Conservation (phyloP, 805 yeast genomes). For the Yarrowia phangngaensis region DNA sequence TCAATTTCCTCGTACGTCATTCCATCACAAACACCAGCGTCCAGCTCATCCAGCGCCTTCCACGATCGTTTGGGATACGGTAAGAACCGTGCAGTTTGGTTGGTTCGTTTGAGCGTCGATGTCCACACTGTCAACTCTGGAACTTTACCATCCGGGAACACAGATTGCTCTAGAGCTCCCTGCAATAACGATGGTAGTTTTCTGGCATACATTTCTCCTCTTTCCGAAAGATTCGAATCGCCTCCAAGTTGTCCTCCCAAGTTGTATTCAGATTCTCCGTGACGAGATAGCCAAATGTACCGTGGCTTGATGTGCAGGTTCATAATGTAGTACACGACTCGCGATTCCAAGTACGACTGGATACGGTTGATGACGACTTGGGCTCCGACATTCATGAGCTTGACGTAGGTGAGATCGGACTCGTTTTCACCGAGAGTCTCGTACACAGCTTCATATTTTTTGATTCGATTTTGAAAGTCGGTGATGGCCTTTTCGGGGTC, state of each 20-base stretch:
- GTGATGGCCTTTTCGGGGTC: constrained; percentile 67
- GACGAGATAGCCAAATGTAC: constrained; percentile 88
- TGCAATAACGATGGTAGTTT: constrained; percentile 74
- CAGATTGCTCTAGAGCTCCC: constrained; percentile 45
- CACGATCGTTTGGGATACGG: constrained; percentile 82
- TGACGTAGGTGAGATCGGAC: constrained; percentile 69
- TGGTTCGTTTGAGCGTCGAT: constrained; percentile 84
- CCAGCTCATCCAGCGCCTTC: constrained; percentile 96
- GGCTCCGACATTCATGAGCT: constrained; percentile 79
- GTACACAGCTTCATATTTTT: constrained; percentile 67
- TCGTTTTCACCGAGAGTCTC: constrained; percentile 63
- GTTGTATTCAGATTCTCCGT: constrained; percentile 91
- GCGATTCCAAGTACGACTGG: constrained; percentile 81
- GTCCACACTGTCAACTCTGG: constrained; percentile 87
- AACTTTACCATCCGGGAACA: constrained; percentile 38
- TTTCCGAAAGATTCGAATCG: constrained; percentile 75
- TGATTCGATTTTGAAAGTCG: constrained; percentile 72
- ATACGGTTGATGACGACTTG: constrained; percentile 86
- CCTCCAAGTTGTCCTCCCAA: constrained; percentile 95
- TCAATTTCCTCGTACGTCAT: constrained; percentile 94
- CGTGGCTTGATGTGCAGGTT: constrained; percentile 91
- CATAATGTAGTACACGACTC: constrained; percentile 94
- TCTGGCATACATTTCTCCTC: constrained; percentile 80
- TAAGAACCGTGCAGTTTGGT: constrained; percentile 80
- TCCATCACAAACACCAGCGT: constrained; percentile 97